phyloP scores from a whole-genome alignment of 257 asterid species.

The Nicotiana sylvestris region DNA sequence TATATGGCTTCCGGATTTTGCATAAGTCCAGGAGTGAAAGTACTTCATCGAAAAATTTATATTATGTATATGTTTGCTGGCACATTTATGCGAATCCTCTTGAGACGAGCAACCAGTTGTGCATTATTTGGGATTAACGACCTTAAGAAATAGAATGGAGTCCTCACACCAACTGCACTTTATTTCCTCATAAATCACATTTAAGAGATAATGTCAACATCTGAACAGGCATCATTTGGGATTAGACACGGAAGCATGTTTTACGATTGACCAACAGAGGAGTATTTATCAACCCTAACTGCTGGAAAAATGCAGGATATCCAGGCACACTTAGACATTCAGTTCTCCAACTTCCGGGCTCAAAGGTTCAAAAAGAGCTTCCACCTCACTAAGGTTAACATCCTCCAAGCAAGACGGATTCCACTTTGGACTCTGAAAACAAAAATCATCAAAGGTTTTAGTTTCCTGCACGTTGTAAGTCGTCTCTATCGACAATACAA shows the following conservation, averaged over 20 bases:
- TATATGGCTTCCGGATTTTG: not conserved
- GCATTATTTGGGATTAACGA: not conserved
- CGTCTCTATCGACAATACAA: not conserved
- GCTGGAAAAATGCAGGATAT: not conserved
- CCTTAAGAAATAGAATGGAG: not conserved
- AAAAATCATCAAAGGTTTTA: not conserved
- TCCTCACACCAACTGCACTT: not conserved
- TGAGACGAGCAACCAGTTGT: not conserved
- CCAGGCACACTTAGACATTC: slow-evolving; percentile 35
- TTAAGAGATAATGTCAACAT: not conserved
- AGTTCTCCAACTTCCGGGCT: slow-evolving; percentile 50
- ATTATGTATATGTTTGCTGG: not conserved
- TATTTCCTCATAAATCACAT: not conserved
- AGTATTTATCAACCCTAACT: not conserved
- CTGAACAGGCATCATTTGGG: not conserved
- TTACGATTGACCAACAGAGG: not conserved
- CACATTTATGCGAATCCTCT: not conserved
- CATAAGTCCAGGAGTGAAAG: not conserved
- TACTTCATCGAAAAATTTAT: not conserved
- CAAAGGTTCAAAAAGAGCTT: slow-evolving; percentile 68
- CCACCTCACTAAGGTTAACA: slow-evolving; percentile 52
- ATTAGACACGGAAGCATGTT: not conserved
- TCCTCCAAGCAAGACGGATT: slow-evolving; percentile 72
- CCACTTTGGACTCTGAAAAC: slow-evolving; percentile 85
- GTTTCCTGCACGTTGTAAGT: not conserved